phyloP scores from a whole-genome alignment of 2,329 filamentous ascomycete genomes.

The Xylariales sp. region DNA sequence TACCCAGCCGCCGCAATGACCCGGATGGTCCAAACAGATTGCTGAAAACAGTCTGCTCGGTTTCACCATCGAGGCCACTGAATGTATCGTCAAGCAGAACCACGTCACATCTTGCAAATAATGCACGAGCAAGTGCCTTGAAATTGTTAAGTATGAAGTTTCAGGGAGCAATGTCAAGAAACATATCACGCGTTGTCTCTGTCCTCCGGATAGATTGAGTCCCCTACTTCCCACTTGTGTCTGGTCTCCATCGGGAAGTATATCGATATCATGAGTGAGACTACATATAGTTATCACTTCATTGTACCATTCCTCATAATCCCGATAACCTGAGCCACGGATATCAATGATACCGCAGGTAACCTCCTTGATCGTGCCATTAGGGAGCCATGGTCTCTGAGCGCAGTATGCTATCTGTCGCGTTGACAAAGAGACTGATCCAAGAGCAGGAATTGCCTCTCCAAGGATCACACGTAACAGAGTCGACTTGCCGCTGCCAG shows the following conservation, averaged over 20 bases:
- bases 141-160: constrained; percentile 1
- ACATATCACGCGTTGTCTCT: constrained; percentile 24
- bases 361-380: constrained; percentile 25
- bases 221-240: constrained; percentile 18
- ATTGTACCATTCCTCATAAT: constrained; percentile 24
- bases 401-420: constrained; percentile 29
- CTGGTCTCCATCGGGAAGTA: constrained; percentile 18
- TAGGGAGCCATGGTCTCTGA: constrained; percentile 34
- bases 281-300: constrained; percentile 21
- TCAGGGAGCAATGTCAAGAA: neutral
- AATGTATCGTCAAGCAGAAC: constrained; percentile 32
- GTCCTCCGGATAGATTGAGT: constrained; percentile 24
- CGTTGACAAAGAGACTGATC: constrained; percentile 22
- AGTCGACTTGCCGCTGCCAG: constrained; percentile 24
- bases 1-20: constrained; percentile 19
- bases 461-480: constrained; percentile 18
- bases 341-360: constrained; percentile 19
- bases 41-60: constrained; percentile 23
- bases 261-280: constrained; percentile 18
- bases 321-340: constrained; percentile 6
- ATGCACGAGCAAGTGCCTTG: constrained; percentile 32
- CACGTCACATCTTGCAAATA: constrained; percentile 25
- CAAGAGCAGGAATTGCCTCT: constrained; percentile 16
- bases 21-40: constrained; percentile 28
- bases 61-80: constrained; percentile 31